Evolutionary conservation across 306 rosid genomes (phyloP).

Genomic region (Cucumis cinereus): DNA sequence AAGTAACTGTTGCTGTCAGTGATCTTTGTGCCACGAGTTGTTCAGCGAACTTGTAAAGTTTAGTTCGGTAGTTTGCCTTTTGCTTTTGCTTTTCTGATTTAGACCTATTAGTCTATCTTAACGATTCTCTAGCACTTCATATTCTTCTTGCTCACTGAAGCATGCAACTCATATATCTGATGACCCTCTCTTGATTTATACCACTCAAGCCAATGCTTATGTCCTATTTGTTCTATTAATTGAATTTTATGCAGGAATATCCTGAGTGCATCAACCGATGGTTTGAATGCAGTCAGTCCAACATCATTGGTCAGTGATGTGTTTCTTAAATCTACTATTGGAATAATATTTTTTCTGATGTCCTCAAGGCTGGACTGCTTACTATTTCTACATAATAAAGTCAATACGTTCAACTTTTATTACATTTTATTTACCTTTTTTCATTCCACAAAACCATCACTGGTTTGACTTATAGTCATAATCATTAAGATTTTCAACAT

Average conservation of each 20-base stretch:
- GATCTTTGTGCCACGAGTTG: neutral
- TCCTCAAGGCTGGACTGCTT: neutral
- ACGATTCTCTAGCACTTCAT: neutral
- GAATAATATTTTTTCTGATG: neutral
- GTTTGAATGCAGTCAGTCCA: slow-evolving; percentile 55
- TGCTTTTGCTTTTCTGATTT: neutral
- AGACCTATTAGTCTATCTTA: neutral
- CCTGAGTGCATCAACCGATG: slow-evolving; percentile 40
- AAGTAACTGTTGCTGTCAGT: neutral
- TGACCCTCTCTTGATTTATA: neutral
- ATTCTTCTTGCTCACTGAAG: neutral
- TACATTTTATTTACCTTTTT: neutral
- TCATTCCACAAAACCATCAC: neutral
- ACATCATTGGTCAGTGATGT: slow-evolving; percentile 53
- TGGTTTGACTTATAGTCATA: neutral
- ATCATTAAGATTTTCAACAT: neutral
- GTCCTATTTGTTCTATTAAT: slow-evolving; percentile 5
- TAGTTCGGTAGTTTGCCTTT: neutral
- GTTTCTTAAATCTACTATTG: slow-evolving; percentile 7
- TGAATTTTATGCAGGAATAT: slow-evolving; percentile 44
- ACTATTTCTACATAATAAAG: neutral
- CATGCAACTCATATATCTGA: neutral
- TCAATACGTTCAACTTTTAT: neutral
- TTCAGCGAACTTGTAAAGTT: neutral
- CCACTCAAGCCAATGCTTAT: neutral